Conservation (phyloP, 305 asterid species). For the Fraxinus dipetala region DNA sequence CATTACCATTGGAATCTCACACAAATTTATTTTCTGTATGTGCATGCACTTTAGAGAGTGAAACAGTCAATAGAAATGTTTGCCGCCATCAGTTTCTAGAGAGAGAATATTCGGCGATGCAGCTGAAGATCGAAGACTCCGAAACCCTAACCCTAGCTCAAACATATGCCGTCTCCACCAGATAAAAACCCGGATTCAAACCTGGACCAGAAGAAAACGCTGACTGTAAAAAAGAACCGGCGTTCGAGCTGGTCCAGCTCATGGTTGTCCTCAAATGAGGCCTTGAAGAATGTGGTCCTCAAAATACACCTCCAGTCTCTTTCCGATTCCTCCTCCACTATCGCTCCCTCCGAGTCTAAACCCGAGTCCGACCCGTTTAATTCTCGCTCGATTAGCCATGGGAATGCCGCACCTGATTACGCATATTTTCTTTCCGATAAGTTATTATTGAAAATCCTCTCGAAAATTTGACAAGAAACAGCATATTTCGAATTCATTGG, state of each 20-base stretch:
- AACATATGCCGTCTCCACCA: conserved; percentile 46
- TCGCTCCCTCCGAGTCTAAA: conserved; percentile 66
- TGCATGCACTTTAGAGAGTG: background rate
- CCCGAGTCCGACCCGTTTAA: conserved; percentile 47
- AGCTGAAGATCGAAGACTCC: conserved; percentile 14
- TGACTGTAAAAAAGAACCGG: conserved; percentile 34
- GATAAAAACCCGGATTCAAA: conserved; percentile 27
- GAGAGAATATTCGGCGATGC: conserved; percentile 13
- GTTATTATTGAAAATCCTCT: conserved; percentile 48
- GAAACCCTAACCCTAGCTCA: conserved; percentile 39
- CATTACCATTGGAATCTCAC: no score
- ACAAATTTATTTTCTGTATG: background rate
- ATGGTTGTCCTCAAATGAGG: conserved; percentile 47
- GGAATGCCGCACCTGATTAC: conserved; percentile 36
- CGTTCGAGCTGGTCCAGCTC: conserved; percentile 52
- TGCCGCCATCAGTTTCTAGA: conserved; percentile 11
- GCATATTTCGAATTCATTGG: conserved; percentile 49
- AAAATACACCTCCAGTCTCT: conserved; percentile 61
- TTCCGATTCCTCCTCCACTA: conserved; percentile 55
- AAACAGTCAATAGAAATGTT: conserved; percentile 5
- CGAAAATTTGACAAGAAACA: conserved; percentile 42
- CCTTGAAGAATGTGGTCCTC: conserved; percentile 49
- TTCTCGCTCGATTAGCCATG: conserved; percentile 27
- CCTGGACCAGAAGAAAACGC: background rate
- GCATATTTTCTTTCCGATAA: conserved; percentile 49